Evolutionary conservation across 306 rosid genomes (phyloP).

Genomic region (Dryas drummondii): DNA sequence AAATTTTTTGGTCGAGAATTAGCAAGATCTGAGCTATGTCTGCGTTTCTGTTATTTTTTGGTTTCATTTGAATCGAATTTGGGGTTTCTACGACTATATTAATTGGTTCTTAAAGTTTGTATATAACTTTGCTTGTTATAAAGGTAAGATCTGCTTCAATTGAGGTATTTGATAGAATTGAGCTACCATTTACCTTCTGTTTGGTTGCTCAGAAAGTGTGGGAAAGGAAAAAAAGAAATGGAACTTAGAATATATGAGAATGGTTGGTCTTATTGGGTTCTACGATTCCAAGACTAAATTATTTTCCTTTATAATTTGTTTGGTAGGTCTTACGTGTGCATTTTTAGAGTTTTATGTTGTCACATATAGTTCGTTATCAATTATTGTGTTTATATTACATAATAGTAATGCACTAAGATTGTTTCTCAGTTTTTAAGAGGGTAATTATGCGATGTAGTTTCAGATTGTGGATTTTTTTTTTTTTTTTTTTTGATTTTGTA

Average conservation of each 20-base stretch:
- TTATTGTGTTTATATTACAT: background rate
- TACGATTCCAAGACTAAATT: background rate
- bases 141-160: conserved; percentile 45
- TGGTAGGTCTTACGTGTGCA: background rate
- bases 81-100: conserved; percentile 23
- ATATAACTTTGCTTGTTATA: conserved; percentile 11
- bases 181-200: background rate
- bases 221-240: background rate
- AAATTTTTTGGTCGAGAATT: background rate
- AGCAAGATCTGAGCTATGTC: conserved; percentile 51
- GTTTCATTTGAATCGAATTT: background rate
- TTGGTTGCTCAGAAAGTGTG: background rate
- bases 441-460: background rate
- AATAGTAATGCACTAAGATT: background rate
- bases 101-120: conserved; percentile 5
- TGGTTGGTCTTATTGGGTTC: background rate
- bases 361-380: background rate
- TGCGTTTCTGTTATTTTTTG: conserved; percentile 3
- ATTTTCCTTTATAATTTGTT: background rate
- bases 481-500: conserved; percentile 18
- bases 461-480: conserved; percentile 10
- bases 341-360: background rate
- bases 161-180: conserved; percentile 5
- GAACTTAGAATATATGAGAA: background rate
- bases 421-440: background rate